Percentiles rank a stretch among this genome's conserved stretches.
These are phyloP conservation scores for Pythium phragmiticola DNA, from an alignment of 352 stramenopile genomes.

Conservation along the genomic window DNA sequence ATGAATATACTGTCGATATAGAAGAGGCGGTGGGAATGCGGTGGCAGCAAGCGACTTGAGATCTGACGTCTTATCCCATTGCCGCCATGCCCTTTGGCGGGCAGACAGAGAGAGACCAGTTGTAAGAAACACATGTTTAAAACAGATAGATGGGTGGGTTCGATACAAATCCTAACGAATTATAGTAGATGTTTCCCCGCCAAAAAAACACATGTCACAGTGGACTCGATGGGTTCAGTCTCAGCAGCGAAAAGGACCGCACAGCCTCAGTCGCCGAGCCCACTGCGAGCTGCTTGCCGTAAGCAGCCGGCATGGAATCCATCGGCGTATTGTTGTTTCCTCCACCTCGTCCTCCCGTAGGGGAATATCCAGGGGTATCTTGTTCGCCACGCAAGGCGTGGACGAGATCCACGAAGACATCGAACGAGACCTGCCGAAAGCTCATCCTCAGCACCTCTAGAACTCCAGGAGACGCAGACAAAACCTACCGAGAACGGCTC, in stretches of 20 bases:
- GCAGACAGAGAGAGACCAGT: slow-evolving; percentile 3
- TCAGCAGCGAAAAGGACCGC: slow-evolving; percentile 18
- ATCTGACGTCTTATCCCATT: slow-evolving; percentile 16
- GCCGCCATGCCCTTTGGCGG: slow-evolving; percentile 27
- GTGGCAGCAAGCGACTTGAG: background rate
- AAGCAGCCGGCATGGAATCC: background rate
- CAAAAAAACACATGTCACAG: background rate
- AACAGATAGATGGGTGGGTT: slow-evolving; percentile 8
- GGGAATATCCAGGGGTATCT: background rate
- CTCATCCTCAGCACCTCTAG: background rate
- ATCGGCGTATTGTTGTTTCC: background rate
- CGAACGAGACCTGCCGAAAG: slow-evolving; percentile 51
- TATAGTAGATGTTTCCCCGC: slow-evolving; percentile 9
- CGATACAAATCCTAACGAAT: background rate
- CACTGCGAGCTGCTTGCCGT: slow-evolving; percentile 4
- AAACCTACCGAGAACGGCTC: slow-evolving; percentile 41
- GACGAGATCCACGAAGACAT: slow-evolving; percentile 56
- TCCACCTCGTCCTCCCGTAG: background rate
- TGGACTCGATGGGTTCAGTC: slow-evolving; percentile 19
- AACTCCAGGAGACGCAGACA: background rate
- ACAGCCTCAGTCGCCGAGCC: slow-evolving; percentile 23
- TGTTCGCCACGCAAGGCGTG: slow-evolving; percentile 31
- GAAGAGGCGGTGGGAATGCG: background rate
- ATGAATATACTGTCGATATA: background rate
- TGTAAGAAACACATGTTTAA: slow-evolving; percentile 23